Conservation (phyloP, 2,329 filamentous ascomycete genomes). For the Diplocarpon mali region DNA sequence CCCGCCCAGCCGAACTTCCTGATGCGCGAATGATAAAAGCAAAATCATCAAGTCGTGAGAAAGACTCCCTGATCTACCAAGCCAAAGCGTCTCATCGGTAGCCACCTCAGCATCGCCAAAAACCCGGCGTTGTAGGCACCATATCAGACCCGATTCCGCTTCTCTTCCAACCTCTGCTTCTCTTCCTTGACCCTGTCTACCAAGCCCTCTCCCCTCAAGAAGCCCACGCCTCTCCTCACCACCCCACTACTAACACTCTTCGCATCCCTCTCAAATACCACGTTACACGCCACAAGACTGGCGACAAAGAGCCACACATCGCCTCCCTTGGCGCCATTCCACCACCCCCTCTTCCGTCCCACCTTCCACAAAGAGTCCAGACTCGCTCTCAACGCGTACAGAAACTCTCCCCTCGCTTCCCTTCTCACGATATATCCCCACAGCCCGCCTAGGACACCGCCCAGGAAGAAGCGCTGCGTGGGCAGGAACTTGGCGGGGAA, state of each 20-base stretch:
- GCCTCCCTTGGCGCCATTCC: slow-evolving; percentile 70
- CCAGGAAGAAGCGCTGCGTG: slow-evolving; percentile 80
- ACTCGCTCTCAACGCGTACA: slow-evolving; percentile 69
- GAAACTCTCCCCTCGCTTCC: slow-evolving; percentile 55
- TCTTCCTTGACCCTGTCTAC: slow-evolving; percentile 19
- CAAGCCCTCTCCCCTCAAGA: slow-evolving; percentile 24
- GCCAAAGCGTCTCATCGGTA: too few species aligned
- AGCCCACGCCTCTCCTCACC: slow-evolving; percentile 21
- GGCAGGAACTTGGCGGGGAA: slow-evolving; percentile 66
- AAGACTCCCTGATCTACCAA: too few species aligned
- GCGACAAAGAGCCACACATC: slow-evolving; percentile 77
- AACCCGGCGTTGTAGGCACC: background rate
- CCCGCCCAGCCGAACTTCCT: too few species aligned
- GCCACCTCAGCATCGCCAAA: background rate
- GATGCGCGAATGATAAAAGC: too few species aligned
- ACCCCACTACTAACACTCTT: slow-evolving; percentile 17
- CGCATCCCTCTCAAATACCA: slow-evolving; percentile 36
- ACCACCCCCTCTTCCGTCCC: slow-evolving; percentile 81
- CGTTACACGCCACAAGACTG: slow-evolving; percentile 67
- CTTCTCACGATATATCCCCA: slow-evolving; percentile 71
- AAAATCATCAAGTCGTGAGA: too few species aligned
- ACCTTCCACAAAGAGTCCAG: slow-evolving; percentile 86
- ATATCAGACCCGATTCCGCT: slow-evolving; percentile 2
- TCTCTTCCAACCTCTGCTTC: slow-evolving; percentile 14
- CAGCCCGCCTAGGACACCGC: slow-evolving; percentile 73